Evolutionary conservation across 2,329 filamentous ascomycete genomes (phyloP).

Genomic region (Venturia asperata): DNA sequence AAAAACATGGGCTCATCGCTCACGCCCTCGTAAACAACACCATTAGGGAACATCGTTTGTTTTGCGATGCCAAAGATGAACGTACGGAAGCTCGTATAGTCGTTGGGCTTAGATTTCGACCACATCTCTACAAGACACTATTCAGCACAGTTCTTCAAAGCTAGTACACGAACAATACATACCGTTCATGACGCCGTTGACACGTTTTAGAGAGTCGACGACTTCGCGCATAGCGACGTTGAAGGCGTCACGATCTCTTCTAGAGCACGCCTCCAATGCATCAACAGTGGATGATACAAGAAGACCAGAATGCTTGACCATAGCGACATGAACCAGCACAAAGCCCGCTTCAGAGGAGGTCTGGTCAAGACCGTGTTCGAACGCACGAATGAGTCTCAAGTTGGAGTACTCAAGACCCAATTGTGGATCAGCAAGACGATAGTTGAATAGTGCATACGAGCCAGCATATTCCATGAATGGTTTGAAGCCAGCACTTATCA

Average conservation of each 20-base stretch:
- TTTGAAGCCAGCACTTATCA: constrained; percentile 61
- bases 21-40: constrained; percentile 82
- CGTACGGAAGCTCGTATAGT: constrained; percentile 86
- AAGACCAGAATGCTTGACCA: constrained; percentile 79
- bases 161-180: constrained; percentile 26
- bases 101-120: constrained; percentile 72
- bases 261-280: constrained; percentile 50
- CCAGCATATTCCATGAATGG: constrained; percentile 84
- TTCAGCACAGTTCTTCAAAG: constrained; percentile 14
- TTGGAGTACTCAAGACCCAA: constrained; percentile 51
- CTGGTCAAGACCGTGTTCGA: constrained; percentile 81
- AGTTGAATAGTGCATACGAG: constrained; percentile 58
- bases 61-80: constrained; percentile 96
- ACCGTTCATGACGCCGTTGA: constrained; percentile 75
- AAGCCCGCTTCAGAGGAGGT: constrained; percentile 88
- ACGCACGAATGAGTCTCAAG: constrained; percentile 80
- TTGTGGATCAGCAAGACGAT: constrained; percentile 50
- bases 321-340: constrained; percentile 91
- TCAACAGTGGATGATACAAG: constrained; percentile 66
- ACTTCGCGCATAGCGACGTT: constrained; percentile 48
- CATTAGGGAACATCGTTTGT: constrained; percentile 89
- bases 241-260: constrained; percentile 47
- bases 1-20: constrained; percentile 70
- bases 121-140: constrained; percentile 60
- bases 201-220: constrained; percentile 56